phyloP scores from a whole-genome alignment of 2,329 filamentous ascomycete genomes.

The Cadophora luteo-olivacea region DNA sequence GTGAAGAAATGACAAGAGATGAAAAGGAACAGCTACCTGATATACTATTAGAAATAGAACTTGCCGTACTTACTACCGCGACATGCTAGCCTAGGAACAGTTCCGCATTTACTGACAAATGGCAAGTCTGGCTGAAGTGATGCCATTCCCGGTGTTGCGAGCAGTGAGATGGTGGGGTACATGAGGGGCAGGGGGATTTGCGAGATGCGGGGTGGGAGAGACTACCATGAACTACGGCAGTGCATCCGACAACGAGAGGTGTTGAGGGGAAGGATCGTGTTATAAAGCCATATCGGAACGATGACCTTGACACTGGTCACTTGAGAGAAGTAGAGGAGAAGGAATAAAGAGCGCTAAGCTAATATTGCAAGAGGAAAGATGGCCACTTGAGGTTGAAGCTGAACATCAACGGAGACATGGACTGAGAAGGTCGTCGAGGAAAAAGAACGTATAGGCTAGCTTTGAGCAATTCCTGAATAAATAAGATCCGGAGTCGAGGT shows the following conservation, averaged over 20 bases:
- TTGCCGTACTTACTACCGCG: neutral
- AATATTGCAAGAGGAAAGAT: too few species aligned
- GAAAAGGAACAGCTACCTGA: neutral
- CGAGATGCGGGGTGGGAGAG: neutral
- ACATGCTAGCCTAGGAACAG: neutral
- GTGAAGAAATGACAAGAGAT: neutral
- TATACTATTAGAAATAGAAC: neutral
- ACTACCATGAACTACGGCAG: neutral
- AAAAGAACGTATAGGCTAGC: too few species aligned
- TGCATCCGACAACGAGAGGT: neutral
- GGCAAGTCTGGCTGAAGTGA: neutral
- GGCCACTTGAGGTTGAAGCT: too few species aligned
- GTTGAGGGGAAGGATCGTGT: neutral
- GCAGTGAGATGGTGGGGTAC: constrained; percentile 2
- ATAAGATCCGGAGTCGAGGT: too few species aligned
- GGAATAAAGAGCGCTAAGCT: too few species aligned
- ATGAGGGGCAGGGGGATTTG: constrained; percentile 14
- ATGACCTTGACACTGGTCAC: neutral
- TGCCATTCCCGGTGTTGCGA: neutral
- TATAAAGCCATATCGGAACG: neutral
- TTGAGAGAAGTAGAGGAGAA: too few species aligned
- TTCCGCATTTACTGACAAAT: neutral
- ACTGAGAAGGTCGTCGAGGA: too few species aligned
- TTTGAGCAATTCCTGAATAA: too few species aligned
- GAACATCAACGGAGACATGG: too few species aligned